phyloP scores from a whole-genome alignment of 179 eudicot genomes.

The Silene noctiflora region DNA sequence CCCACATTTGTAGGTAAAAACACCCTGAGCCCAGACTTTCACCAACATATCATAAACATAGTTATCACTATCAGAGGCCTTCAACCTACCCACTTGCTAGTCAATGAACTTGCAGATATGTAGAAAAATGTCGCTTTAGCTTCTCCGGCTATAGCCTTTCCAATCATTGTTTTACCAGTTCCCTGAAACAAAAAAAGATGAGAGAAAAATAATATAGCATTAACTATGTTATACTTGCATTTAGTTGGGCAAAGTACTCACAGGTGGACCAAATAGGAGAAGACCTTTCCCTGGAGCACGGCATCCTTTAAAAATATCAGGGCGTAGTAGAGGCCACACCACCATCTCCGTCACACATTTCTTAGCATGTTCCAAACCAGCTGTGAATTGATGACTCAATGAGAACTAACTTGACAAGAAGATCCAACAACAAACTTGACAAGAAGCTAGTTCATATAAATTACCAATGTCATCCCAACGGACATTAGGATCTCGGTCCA shows the following conservation, averaged over 20 bases:
- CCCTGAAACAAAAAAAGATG: conserved; percentile 50
- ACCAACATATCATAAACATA: background rate
- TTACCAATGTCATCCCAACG: conserved; percentile 98
- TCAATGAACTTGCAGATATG: conserved; percentile 96
- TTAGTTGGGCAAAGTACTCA: conserved; percentile 39
- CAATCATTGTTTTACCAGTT: conserved; percentile 98
- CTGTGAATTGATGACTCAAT: conserved; percentile 38
- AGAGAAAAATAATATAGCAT: conserved; percentile 5
- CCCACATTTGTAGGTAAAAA: background rate
- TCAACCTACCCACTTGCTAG: conserved; percentile 86
- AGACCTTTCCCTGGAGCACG: conserved; percentile 99
- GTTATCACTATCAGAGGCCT: conserved; percentile 1
- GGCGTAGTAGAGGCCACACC: conserved; percentile 92
- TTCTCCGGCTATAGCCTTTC: conserved; percentile 99
- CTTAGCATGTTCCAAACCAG: conserved; percentile 97
- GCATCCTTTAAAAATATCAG: conserved; percentile 95
- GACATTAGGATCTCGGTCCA: conserved; percentile 95
- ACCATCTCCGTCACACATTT: conserved; percentile 99
- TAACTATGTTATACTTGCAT: background rate
- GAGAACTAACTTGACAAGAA: conserved; percentile 10
- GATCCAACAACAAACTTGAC: background rate
- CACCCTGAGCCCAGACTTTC: background rate
- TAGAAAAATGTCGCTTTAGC: conserved; percentile 99
- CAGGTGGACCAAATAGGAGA: conserved; percentile 98
- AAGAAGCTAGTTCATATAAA: conserved; percentile 9